These are phyloP conservation scores for Salix caprea DNA, from an alignment of 345 rosid species.

Conservation along the genomic window DNA sequence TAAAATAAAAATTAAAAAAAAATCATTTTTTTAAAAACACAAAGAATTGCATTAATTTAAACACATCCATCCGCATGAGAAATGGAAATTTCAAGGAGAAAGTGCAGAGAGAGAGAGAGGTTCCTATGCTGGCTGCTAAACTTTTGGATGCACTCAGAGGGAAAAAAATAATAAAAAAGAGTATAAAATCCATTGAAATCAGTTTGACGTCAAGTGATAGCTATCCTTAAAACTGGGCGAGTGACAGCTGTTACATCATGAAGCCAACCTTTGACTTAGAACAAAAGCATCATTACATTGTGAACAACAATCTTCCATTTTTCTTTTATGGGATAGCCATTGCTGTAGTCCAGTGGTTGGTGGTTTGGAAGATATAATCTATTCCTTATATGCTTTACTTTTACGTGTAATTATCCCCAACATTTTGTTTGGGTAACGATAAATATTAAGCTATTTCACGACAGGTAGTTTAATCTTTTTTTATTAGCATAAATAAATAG, in stretches of 20 bases:
- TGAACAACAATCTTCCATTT: not conserved
- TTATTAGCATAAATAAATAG: too few species aligned
- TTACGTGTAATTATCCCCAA: too few species aligned
- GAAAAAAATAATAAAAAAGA: not conserved
- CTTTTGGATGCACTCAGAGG: not conserved
- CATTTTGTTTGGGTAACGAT: too few species aligned
- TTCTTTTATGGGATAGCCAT: not conserved
- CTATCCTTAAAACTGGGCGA: not conserved
- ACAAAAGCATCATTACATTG: not conserved
- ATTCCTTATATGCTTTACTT: too few species aligned
- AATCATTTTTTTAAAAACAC: too few species aligned
- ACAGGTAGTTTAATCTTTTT: too few species aligned
- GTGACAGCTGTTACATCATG: not conserved
- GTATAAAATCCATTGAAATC: not conserved
- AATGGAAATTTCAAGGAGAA: too few species aligned
- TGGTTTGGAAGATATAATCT: too few species aligned
- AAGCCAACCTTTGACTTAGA: conserved; percentile 1
- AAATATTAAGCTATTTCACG: too few species aligned
- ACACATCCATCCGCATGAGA: too few species aligned
- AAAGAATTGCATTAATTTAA: too few species aligned
- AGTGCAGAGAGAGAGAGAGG: not conserved
- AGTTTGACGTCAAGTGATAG: not conserved
- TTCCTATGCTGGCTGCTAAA: not conserved
- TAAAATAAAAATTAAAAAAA: too few species aligned
- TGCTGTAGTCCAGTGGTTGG: not conserved